Evolutionary conservation across 768 basidiomycete genomes (phyloP), one percentile per base, ranked within the genome.

Genomic region (Lactarius evosmus): DNA sequence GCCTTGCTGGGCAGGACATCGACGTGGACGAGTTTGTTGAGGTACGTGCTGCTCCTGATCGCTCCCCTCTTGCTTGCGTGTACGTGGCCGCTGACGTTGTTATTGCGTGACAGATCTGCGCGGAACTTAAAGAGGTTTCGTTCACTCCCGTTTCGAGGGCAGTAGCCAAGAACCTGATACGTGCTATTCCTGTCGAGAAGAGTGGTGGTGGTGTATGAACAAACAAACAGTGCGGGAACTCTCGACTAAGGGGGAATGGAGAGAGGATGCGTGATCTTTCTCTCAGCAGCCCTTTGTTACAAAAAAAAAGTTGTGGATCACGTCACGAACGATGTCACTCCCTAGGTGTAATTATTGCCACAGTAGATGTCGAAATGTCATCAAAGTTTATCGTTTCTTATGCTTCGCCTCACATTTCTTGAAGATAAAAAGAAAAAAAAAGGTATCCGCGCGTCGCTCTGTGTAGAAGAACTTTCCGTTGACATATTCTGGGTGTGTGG

Each of bases 11-110:
- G 25, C 74, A 75, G 32, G 80, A 82, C 30, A 75, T 97, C 53
- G 85, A 87, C 66, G 85, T 93, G 70, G 90, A 95, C 67, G 91
- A 92, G 71, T 95, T 95, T 73, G 79, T 95, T 55, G 93, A 95
- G 84, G 91, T 91, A 67, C 16, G 85, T 76, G 29, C 12, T 27
- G 32, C 22, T 19, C 30, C 7, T 11, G 1, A 17, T 11, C 38
- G 16, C 58, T 40, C 62, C 63, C 17, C 7, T n/a, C 7, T 30
- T 25, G 22, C n/a, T 30, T 17, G 17, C 22, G 32, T 58, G 29
- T 22, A 53, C 57, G 32, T 53, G 65, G 19, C 40, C 16, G 54
- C 27, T 59, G 34, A 57, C 30, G 19, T 4, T 62, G 0, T 22
- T 52, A 12, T 66, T 7, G 19, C 6, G 58, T 14, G 17, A 50